Conservation (phyloP, 345 rosid species). For the Melastoma malabathricum region DNA sequence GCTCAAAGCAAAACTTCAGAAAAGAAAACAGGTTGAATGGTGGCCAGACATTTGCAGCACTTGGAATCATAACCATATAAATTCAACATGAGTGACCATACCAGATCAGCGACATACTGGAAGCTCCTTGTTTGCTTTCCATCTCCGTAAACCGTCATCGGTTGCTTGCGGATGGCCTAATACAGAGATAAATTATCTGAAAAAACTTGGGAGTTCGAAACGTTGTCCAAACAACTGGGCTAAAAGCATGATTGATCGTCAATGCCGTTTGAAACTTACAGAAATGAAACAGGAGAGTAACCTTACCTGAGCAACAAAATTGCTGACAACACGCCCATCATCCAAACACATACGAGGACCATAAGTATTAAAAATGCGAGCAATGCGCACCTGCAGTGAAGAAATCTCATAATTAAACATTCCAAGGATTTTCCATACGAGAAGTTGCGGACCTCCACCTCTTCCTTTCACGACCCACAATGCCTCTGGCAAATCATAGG, state of each 20-base stretch:
- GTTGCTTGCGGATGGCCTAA: constrained; percentile 73
- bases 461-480: no score
- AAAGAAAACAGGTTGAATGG: no score
- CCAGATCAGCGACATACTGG: constrained; percentile 96
- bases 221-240: no score
- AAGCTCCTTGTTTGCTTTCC: constrained; percentile 99
- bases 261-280: no score
- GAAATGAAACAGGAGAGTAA: background rate
- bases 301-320: constrained; percentile 87
- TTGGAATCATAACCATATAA: background rate
- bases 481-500: no score
- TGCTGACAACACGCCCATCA: constrained; percentile 99
- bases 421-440: background rate
- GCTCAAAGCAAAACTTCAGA: no score
- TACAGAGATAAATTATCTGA: constrained; percentile 4
- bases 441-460: no score
- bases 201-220: constrained; percentile 1
- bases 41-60: no score
- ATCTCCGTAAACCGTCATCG: constrained; percentile 94
- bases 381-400: constrained; percentile 74
- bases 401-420: constrained; percentile 1
- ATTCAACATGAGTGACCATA: constrained; percentile 11
- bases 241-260: no score
- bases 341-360: constrained; percentile 99
- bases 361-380: constrained; percentile 94